A percentile compares a stretch with the other conserved stretches of the same genome.
Evolutionary conservation across 768 basidiomycete species (phyloP).

Genomic region (Russula sp.): DNA sequence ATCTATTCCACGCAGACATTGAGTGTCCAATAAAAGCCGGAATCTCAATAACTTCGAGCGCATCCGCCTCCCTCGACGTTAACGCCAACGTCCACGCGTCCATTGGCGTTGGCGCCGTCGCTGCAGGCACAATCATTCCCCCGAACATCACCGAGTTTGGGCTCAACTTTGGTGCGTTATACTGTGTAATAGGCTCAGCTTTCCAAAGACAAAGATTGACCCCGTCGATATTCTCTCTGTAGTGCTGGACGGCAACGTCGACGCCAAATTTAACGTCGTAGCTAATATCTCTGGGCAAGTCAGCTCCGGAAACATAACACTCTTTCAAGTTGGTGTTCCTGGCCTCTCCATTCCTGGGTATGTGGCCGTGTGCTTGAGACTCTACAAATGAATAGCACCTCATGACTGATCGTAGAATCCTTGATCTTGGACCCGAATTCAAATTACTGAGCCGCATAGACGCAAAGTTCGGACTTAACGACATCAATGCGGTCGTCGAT

Average conservation of each 20-base stretch:
- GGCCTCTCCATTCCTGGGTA: neutral
- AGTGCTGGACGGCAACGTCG: neutral
- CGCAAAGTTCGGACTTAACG: neutral
- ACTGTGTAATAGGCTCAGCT: too few species aligned
- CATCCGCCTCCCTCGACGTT: constrained; percentile 9
- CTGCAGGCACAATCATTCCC: constrained; percentile 19
- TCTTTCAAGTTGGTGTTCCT: neutral
- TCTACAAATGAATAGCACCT: too few species aligned
- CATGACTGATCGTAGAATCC: neutral
- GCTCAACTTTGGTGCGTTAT: constrained; percentile 8
- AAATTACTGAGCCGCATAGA: neutral
- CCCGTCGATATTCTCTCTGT: constrained; percentile 25
- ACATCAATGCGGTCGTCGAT: neutral
- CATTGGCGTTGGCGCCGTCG: constrained; percentile 11
- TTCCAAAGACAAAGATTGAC: constrained; percentile 5
- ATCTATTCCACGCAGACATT: constrained; percentile 5
- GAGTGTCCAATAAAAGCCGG: neutral
- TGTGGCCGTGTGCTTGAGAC: neutral
- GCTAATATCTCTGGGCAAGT: neutral
- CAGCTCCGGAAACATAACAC: neutral
- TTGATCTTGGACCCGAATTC: neutral
- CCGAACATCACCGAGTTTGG: constrained; percentile 15
- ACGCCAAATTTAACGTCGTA: neutral
- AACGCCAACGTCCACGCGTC: neutral
- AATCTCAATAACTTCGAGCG: neutral